phyloP scores from a whole-genome alignment of 352 stramenopile species.

The Elongisporangium undulatum region DNA sequence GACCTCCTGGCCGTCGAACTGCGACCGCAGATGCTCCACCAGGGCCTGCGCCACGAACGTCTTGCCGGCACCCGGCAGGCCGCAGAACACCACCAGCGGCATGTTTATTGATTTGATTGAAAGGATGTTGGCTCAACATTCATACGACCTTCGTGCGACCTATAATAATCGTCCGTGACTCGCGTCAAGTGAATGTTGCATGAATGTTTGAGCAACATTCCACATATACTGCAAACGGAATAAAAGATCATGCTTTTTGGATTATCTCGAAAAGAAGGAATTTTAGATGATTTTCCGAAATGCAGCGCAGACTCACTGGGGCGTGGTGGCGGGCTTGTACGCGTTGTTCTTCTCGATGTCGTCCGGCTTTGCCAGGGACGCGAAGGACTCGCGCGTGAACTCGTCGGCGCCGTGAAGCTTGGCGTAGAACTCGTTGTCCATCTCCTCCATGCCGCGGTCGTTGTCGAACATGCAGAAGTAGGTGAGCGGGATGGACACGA shows the following conservation, averaged over 20 bases:
- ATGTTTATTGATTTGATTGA: conserved; percentile 27
- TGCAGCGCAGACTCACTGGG: conserved; percentile 17
- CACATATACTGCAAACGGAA: too few relatives aligned
- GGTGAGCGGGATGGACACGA: conserved; percentile 51
- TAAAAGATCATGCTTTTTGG: too few relatives aligned
- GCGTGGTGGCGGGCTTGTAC: conserved; percentile 19
- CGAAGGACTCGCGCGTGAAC: conserved; percentile 34
- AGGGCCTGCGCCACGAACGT: conserved; percentile 48
- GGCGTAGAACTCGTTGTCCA: conserved; percentile 53
- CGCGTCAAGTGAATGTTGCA: too few relatives aligned
- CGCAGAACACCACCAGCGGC: conserved; percentile 74
- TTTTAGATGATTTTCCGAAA: too few relatives aligned
- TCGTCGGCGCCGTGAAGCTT: conserved; percentile 27
- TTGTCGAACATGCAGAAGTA: conserved; percentile 71
- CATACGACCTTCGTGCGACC: not conserved
- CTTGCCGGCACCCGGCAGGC: conserved; percentile 68
- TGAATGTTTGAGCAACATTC: too few relatives aligned
- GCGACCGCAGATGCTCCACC: conserved; percentile 29
- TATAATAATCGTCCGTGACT: too few relatives aligned
- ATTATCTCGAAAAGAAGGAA: too few relatives aligned
- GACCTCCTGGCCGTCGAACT: conserved; percentile 36
- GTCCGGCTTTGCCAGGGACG: conserved; percentile 16
- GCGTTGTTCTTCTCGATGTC: conserved; percentile 23
- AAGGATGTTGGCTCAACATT: not conserved
- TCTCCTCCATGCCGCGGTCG: conserved; percentile 41